Evolutionary conservation across 345 rosid species (phyloP), one percentile per base, ranked within the genome.

Genomic region (Melaleuca alternifolia): DNA sequence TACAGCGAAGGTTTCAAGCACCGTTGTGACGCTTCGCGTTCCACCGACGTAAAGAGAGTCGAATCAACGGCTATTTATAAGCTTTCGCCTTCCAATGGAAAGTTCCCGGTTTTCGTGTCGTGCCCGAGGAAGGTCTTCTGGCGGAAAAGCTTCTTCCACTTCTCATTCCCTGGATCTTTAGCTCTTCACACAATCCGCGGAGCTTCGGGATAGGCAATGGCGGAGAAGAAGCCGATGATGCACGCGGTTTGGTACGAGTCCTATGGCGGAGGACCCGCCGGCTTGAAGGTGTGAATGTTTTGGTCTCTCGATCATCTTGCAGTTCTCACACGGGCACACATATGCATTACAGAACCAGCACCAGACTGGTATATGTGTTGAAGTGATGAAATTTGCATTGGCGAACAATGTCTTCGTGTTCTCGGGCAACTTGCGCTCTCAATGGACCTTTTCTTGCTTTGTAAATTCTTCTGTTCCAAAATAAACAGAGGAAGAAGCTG

Each of bases 181-280:
- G 33, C n/a, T 10, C 11, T 20, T 71, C 26, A 1, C 48, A 5
- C 79, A 9, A 71, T 33, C 79, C 11, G 4, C 26, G 10, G 79
- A 37, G 79, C 79, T 10, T 37, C 48, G 2, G 14, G 24, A 10
- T 10, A 37, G 79, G 79, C 26, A 28, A 93, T 91, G 95, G 92
- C 89, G 10, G 88, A 53, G 5, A 89, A 90, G 86, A 71, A 71
- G 79, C 26, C 3, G 13, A 83, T 65, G 4, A 92, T 92, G 95
- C 90, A 79, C 1, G 94, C 93, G 1, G 82, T 92, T 82, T 89
- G 84, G 26, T 92, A 84, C 83, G 86, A 86, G 26, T 41, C 84
- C 51, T 93, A 93, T 51, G 93, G 93, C 6, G 92, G 92, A 79
- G 95, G 95, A 85, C 88, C 89, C 3, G 88, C 90, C 20, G 92